Evolutionary conservation across 2,329 filamentous ascomycete genomes (phyloP), one percentile per base, ranked within the genome.

Genomic region (Botrytis byssoidea): DNA sequence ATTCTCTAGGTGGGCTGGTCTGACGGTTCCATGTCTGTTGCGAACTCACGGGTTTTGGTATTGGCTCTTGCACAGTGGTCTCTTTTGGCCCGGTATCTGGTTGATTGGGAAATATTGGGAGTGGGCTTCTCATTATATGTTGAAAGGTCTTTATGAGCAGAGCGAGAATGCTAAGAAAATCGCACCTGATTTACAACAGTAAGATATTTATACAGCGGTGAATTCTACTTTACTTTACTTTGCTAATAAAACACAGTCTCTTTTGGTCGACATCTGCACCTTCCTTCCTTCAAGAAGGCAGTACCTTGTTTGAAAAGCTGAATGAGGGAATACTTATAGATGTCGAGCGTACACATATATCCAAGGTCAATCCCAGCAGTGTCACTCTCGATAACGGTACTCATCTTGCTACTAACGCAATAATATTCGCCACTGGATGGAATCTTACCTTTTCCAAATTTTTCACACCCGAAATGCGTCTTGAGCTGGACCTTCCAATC

Each of bases 11-110:
- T 72, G 63, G 63, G 40, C 63, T 9, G 70, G 70, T 14, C 40
- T 72, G 2, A 72, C 70, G 2, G 70, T 72, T 7, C 66, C 71
- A 18, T 70, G 65, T 42, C 16, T 73, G 14, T 40, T 75, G 35
- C 57, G 51, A n/a, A 67, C 63, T n/a, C 65, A 70, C 12, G 73
- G 73, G 9, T 76, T 75, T 48, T 75, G 70, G 70, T 72, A 75
- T 29, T 67, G 74, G 72, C 72, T 75, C 32, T 59, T 75, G 6
- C 74, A 76, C 20, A 72, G 69, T 60, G 72, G 75, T 22, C 60
- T 74, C 20, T 72, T 60, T 46, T 75, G 74, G 72, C 46, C 74
- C 2, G 69, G 70, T 35, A 60, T 60, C 32, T 68, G 64, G 57
- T 65, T 74, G 37, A 37, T 74, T 22, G 70, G 64, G 4, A 72